These are phyloP conservation scores for Aegilops umbellulata DNA, from an alignment of 176 grass and related monocot genomes.

Conservation along the genomic window DNA sequence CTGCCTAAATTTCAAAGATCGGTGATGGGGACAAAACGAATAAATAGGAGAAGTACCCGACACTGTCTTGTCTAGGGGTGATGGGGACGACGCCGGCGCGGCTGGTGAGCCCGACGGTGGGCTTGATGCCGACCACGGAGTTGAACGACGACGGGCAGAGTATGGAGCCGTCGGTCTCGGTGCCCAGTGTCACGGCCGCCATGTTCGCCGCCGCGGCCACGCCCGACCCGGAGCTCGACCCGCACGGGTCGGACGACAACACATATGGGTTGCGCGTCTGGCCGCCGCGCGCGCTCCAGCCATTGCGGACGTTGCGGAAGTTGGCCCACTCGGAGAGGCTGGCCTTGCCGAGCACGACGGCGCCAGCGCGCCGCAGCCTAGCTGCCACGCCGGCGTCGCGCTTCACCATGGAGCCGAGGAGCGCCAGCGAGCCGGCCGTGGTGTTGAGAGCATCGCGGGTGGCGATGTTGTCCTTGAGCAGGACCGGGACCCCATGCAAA, in stretches of 20 bases:
- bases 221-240: conserved; percentile 33
- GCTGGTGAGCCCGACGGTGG: conserved; percentile 55
- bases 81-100: conserved; percentile 44
- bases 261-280: conserved; percentile 46
- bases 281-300: conserved; percentile 66
- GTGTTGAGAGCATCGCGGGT: conserved; percentile 52
- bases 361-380: conserved; percentile 45
- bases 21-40: not conserved
- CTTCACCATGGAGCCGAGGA: conserved; percentile 43
- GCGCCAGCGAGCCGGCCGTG: conserved; percentile 64
- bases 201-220: conserved; percentile 56
- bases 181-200: conserved; percentile 52
- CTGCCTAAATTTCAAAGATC: no score
- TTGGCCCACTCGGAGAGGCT: conserved; percentile 55
- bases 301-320: conserved; percentile 20
- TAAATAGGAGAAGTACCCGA: conserved; percentile 25
- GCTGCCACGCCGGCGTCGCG: conserved; percentile 55
- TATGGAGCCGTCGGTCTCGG: conserved; percentile 57
- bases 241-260: conserved; percentile 35
- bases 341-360: conserved; percentile 61
- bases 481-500: conserved; percentile 56
- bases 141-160: conserved; percentile 38
- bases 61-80: conserved; percentile 37
- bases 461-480: conserved; percentile 66
- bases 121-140: conserved; percentile 60